These are phyloP conservation scores for Paramecium sexaurelia DNA, from an alignment of 73 alveolate species.

Conservation along the genomic window DNA sequence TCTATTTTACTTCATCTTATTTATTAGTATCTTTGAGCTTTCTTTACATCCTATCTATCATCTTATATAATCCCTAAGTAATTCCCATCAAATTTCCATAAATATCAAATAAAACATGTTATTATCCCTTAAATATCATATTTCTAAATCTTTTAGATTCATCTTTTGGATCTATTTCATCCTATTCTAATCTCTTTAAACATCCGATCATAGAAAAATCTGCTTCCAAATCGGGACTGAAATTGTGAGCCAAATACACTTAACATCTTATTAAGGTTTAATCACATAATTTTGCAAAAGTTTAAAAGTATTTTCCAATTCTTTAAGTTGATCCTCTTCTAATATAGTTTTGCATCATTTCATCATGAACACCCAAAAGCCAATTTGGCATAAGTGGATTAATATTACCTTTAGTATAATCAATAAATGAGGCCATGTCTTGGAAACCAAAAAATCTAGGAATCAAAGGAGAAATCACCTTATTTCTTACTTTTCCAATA, in stretches of 20 bases:
- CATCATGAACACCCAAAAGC: constrained; percentile 30
- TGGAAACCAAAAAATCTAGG: constrained; percentile 39
- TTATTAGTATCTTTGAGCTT: not conserved
- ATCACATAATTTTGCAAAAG: constrained; percentile 29
- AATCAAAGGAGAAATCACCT: not conserved
- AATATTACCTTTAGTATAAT: constrained; percentile 17
- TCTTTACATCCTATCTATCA: constrained; percentile 9
- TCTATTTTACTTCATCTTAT: not conserved
- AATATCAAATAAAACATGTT: constrained; percentile 24
- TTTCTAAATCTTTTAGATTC: not conserved
- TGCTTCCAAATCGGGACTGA: constrained; percentile 24
- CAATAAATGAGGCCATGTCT: not conserved
- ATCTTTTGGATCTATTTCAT: not conserved
- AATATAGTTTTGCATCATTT: constrained; percentile 40
- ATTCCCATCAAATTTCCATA: constrained; percentile 35
- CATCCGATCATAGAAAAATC: constrained; percentile 43
- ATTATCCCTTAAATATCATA: not conserved
- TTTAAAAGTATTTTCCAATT: constrained; percentile 39
- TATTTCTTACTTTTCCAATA: constrained; percentile 5
- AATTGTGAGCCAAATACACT: constrained; percentile 37
- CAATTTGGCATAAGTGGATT: constrained; percentile 31
- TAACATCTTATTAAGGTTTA: constrained; percentile 4
- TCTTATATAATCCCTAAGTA: constrained; percentile 8
- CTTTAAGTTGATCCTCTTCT: constrained; percentile 51
- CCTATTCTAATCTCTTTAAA: constrained; percentile 32